phyloP scores from a whole-genome alignment of 495 filamentous ascomycete genomes.

The Lophiotrema nucula region DNA sequence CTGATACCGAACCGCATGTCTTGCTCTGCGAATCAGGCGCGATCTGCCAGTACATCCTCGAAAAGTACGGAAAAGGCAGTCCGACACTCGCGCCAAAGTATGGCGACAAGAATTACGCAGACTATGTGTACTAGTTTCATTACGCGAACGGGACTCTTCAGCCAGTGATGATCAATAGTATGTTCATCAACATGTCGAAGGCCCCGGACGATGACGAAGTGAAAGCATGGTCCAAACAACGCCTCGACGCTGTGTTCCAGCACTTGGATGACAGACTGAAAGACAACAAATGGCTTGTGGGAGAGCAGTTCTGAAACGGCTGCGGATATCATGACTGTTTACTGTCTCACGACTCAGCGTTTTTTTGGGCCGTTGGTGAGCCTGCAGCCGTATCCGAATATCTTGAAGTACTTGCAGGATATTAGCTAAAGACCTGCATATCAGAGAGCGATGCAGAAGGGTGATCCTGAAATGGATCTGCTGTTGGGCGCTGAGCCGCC shows the following conservation, averaged over 20 bases:
- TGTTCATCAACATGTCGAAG: slow-evolving; percentile 23
- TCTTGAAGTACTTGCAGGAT: slow-evolving; percentile 50
- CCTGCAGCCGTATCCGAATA: slow-evolving; percentile 43
- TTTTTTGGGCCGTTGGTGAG: slow-evolving; percentile 44
- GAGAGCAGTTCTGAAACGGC: slow-evolving; percentile 56
- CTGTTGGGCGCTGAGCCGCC: slow-evolving; percentile 16
- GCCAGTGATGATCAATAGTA: slow-evolving; percentile 30
- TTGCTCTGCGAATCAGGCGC: slow-evolving; percentile 55
- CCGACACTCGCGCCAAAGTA: slow-evolving; percentile 43
- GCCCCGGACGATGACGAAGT: background rate
- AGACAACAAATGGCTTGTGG: slow-evolving; percentile 53
- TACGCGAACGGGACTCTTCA: slow-evolving; percentile 55
- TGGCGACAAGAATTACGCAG: slow-evolving; percentile 46
- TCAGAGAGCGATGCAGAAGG: slow-evolving; percentile 44
- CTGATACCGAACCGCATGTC: slow-evolving; percentile 49
- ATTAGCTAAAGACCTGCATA: slow-evolving; percentile 46
- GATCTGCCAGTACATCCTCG: slow-evolving; percentile 55
- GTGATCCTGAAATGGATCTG: slow-evolving; percentile 39
- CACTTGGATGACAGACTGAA: slow-evolving; percentile 49
- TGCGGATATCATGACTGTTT: slow-evolving; percentile 60
- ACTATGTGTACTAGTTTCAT: slow-evolving; percentile 61
- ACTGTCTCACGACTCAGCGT: slow-evolving; percentile 55
- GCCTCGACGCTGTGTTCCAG: slow-evolving; percentile 36
- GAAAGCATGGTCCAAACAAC: background rate
- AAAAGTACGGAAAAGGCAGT: slow-evolving; percentile 47